Percentiles rank a stretch among this genome's conserved stretches.
Evolutionary conservation across 805 yeast species (phyloP).

Genomic region (Kazachstania bromeliacearum): DNA sequence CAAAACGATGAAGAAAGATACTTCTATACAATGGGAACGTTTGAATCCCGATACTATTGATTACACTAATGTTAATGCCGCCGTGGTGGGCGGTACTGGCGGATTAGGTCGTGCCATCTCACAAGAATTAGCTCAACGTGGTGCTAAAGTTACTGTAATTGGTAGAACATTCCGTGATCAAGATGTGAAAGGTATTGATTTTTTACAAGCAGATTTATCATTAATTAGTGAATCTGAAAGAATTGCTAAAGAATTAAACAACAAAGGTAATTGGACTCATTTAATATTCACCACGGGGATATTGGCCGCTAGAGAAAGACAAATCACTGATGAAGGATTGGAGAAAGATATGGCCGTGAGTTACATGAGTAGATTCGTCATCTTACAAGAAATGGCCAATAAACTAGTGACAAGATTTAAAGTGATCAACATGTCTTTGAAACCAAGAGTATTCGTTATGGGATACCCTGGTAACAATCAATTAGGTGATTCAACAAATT

Average conservation of each 20-base stretch:
- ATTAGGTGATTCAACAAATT: constrained; percentile 29
- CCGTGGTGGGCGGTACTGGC: constrained; percentile 34
- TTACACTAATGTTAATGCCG: constrained; percentile 11
- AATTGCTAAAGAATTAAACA: constrained; percentile 20
- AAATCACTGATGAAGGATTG: constrained; percentile 32
- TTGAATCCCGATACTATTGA: constrained; percentile 2
- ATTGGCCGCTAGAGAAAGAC: constrained; percentile 25
- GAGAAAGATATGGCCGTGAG: constrained; percentile 34
- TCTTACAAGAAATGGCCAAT: constrained; percentile 24
- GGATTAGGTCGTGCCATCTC: constrained; percentile 34
- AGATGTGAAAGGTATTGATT: constrained; percentile 19
- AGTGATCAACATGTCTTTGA: not conserved
- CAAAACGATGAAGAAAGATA: constrained; percentile 6
- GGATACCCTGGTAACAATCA: constrained; percentile 33
- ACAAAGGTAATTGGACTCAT: constrained; percentile 17
- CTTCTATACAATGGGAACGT: constrained; percentile 1
- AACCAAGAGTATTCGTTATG: constrained; percentile 32
- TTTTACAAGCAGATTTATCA: constrained; percentile 30
- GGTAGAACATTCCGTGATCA: constrained; percentile 30
- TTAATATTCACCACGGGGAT: constrained; percentile 35
- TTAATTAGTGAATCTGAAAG: constrained; percentile 20
- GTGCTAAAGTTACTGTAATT: constrained; percentile 30
- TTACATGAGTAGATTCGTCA: constrained; percentile 30
- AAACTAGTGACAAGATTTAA: constrained; percentile 9
- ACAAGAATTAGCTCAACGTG: constrained; percentile 17